phyloP scores from a whole-genome alignment of 2,329 filamentous ascomycete genomes.

The Emydomyces testavorans region DNA sequence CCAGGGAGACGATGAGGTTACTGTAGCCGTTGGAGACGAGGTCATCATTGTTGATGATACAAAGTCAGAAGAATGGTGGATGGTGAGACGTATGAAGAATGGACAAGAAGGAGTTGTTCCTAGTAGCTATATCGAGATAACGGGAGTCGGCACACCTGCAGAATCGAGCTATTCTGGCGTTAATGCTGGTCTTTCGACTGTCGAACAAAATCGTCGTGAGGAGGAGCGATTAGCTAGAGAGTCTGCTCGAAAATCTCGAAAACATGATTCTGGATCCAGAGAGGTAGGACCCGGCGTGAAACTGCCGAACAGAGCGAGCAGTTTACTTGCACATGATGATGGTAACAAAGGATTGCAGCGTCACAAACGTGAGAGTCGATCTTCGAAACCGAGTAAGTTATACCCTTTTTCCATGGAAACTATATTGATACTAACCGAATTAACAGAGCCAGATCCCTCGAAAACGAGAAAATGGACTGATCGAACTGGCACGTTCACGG shows the following conservation, averaged over 20 bases:
- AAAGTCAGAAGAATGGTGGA: slow-evolving; percentile 98
- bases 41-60: slow-evolving; percentile 79
- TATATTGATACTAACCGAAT: neutral
- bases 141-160: slow-evolving; percentile 50
- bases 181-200: slow-evolving; percentile 52
- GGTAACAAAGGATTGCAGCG: slow-evolving; percentile 63
- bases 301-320: slow-evolving; percentile 69
- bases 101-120: slow-evolving; percentile 93
- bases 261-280: slow-evolving; percentile 39
- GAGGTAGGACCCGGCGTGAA: slow-evolving; percentile 68
- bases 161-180: slow-evolving; percentile 43
- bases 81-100: slow-evolving; percentile 78
- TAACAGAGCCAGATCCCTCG: slow-evolving; percentile 62
- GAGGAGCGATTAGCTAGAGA: slow-evolving; percentile 77
- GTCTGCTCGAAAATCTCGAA: slow-evolving; percentile 55
- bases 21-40: slow-evolving; percentile 78
- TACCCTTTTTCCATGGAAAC: neutral
- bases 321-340: slow-evolving; percentile 56
- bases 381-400: slow-evolving; percentile 62
- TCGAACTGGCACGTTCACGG: slow-evolving; percentile 87
- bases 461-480: slow-evolving; percentile 93
- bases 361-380: slow-evolving; percentile 57
- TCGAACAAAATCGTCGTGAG: slow-evolving; percentile 67
- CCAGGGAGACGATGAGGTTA: slow-evolving; percentile 92
- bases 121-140: slow-evolving; percentile 89